phyloP scores from a whole-genome alignment of 2,329 filamentous ascomycete species.

The Sclerotinia subarctica region DNA sequence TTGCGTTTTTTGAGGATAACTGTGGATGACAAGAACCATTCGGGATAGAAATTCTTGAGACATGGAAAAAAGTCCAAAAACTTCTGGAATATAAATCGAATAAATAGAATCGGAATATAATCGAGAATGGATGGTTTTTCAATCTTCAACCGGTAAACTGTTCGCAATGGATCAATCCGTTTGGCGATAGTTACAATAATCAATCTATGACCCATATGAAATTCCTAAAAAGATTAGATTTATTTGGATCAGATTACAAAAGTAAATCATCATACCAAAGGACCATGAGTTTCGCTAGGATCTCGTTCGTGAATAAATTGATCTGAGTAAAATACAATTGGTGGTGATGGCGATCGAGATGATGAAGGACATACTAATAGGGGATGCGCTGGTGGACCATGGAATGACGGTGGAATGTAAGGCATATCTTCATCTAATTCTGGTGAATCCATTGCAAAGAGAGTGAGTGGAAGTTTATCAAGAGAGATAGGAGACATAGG shows the following conservation, averaged over 20 bases:
- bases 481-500: too few species aligned
- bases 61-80: not conserved
- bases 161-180: not conserved
- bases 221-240: not conserved
- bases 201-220: not conserved
- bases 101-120: not conserved
- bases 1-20: slow-evolving; percentile 9
- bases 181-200: not conserved
- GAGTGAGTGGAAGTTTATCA: too few species aligned
- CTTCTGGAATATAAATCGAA: not conserved
- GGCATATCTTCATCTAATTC: too few species aligned
- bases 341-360: not conserved
- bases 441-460: too few species aligned
- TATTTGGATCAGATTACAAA: not conserved
- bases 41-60: not conserved
- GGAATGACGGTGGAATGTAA: too few species aligned
- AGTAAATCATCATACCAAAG: not conserved
- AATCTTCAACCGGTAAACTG: not conserved
- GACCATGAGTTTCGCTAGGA: not conserved
- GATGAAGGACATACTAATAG: too few species aligned
- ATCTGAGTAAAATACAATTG: not conserved
- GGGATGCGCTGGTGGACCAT: too few species aligned
- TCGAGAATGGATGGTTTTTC: not conserved
- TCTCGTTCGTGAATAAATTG: not conserved
- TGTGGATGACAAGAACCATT: not conserved